These are phyloP conservation scores for Myxozyma geophila DNA, from an alignment of 805 yeast genomes.

Conservation along the genomic window DNA sequence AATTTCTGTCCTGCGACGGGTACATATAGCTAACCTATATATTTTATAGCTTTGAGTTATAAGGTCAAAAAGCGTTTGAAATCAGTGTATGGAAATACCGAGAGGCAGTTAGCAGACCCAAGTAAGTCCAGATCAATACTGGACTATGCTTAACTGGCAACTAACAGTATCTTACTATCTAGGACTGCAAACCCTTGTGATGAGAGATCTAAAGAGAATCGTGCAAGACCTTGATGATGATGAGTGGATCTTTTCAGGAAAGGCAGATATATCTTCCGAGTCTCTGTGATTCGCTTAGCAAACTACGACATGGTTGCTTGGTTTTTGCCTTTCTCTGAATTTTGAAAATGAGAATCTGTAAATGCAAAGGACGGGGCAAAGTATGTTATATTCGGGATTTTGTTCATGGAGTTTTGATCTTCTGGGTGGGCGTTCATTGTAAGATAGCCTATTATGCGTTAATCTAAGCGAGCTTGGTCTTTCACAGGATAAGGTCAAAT, in stretches of 20 bases:
- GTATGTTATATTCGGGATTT: background rate
- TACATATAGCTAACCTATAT: background rate
- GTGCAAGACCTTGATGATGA: slow-evolving; percentile 28
- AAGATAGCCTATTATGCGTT: background rate
- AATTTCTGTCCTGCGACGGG: background rate
- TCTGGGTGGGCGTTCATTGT: background rate
- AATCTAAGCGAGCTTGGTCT: too few relatives aligned
- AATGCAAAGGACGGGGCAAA: too few relatives aligned
- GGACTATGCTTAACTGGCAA: background rate
- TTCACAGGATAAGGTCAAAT: too few relatives aligned
- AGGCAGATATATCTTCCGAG: slow-evolving; percentile 16
- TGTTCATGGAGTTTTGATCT: background rate
- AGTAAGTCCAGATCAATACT: slow-evolving; percentile 1
- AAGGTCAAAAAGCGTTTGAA: slow-evolving; percentile 18
- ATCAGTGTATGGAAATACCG: slow-evolving; percentile 12
- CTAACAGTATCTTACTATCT: slow-evolving; percentile 3
- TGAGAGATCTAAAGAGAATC: slow-evolving; percentile 25
- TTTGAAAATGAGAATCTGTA: background rate
- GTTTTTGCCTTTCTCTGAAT: background rate
- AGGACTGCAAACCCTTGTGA: slow-evolving; percentile 29
- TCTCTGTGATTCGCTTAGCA: background rate
- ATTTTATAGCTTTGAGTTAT: slow-evolving; percentile 22
- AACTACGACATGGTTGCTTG: background rate
- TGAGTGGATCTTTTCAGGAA: slow-evolving; percentile 32
- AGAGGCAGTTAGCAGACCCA: slow-evolving; percentile 10